Evolutionary conservation across 768 basidiomycete genomes (phyloP), one percentile per base, ranked within the genome.

Genomic region (Mycena rebaudengoi): DNA sequence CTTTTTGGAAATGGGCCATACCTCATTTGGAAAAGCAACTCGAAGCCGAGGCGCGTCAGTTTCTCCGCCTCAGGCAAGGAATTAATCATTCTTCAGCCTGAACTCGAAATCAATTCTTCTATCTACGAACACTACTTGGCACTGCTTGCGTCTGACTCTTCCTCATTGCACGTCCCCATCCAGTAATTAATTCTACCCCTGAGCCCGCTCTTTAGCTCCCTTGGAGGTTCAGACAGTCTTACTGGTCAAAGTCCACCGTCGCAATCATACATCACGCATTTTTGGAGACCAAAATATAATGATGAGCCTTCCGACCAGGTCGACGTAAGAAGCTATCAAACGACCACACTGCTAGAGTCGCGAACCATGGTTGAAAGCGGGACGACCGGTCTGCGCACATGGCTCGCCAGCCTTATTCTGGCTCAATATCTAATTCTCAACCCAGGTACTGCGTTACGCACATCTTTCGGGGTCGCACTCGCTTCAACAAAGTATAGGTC

Each of bases 351-450:
- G 2, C 75, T 90, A 10, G 92, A 95, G 75, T 92, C 92, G 1
- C 86, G 88, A 7, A 89, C 86, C 3, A 87, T 82, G 3, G 88
- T 94, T 26, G 91, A 94, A 73, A 79, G 80, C 40, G 92, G 93
- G 0, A 94, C 91, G 0, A 94, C 92, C 1, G 92, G 93, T 13
- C 75, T 94, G 48, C 82, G 90, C 55, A 95, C 92, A 7, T 95
- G 93, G 93, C 79, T 83, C 28, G 91, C 93, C 6, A 89, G 91
- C 67, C 83, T 90, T 43, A 77, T 85, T 29, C 78, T 94, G 21
- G 86, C 87, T 0, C 83, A 88, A 48, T 89, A 87, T 69, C 77
- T 94, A 23, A 82, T 86, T 20, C 62, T 69, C 10, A 79, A 90
- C 70, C 78, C 87, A 73, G 83, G 92, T 91, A 75, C 67, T 46